A percentile compares a stretch with the other conserved stretches of the same genome.
Evolutionary conservation across 2,329 filamentous ascomycete genomes (phyloP).

Genomic region (Aspergillus fructus): DNA sequence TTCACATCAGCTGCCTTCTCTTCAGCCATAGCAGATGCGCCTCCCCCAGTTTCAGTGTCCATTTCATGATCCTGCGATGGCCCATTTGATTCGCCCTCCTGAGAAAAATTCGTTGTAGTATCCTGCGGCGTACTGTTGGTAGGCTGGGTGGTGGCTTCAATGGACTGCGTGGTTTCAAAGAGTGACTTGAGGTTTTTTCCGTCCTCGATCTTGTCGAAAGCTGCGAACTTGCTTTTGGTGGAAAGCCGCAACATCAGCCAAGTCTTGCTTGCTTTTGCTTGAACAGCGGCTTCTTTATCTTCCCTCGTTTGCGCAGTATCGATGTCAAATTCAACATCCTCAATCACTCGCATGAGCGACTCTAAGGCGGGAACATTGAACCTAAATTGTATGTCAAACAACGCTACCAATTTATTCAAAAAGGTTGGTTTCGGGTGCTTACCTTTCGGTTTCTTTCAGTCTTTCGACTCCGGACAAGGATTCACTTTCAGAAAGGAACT

Average conservation of each 20-base stretch:
- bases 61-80: conserved; percentile 7
- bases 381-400: conserved; percentile 38
- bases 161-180: conserved; percentile 36
- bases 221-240: conserved; percentile 67
- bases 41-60: conserved; percentile 9
- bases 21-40: conserved; percentile 7
- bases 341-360: conserved; percentile 70
- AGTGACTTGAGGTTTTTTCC: conserved; percentile 65
- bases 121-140: conserved; percentile 25
- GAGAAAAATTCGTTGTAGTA: conserved; percentile 17
- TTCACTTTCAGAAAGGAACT: conserved; percentile 71
- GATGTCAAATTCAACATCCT: conserved; percentile 79
- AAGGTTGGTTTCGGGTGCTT: conserved; percentile 16
- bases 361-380: conserved; percentile 69
- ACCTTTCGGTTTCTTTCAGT: conserved; percentile 63
- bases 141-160: conserved; percentile 17
- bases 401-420: neutral
- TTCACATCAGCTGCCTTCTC: conserved; percentile 10
- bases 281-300: conserved; percentile 59
- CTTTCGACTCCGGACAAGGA: conserved; percentile 63
- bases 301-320: conserved; percentile 71
- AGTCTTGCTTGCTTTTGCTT: conserved; percentile 80
- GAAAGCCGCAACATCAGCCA: conserved; percentile 87
- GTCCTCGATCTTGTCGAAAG: conserved; percentile 86
- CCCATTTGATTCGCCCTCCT: conserved; percentile 12